Percentiles rank a stretch among this genome's conserved stretches.
phyloP scores from a whole-genome alignment of 495 filamentous ascomycete species.

The Tuber magnatum region DNA sequence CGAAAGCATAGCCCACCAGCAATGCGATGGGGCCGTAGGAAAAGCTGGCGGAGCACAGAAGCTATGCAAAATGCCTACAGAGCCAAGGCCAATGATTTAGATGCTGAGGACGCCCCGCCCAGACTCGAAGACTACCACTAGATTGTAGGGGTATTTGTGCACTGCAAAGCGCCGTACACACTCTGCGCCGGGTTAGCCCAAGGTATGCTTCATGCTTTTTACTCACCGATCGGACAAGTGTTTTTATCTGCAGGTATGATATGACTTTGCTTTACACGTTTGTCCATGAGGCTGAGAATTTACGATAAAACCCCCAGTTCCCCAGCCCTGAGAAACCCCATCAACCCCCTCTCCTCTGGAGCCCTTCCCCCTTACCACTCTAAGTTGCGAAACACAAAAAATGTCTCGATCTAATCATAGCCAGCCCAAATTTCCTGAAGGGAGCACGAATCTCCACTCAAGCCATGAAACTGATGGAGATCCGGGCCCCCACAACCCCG shows the following conservation, averaged over 20 bases:
- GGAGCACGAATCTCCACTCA: too few relatives aligned
- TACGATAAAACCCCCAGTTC: background rate
- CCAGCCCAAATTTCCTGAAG: too few relatives aligned
- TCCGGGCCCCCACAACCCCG: too few relatives aligned
- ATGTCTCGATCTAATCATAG: too few relatives aligned
- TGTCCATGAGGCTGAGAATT: background rate
- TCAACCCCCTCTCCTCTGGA: background rate
- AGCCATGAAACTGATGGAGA: too few relatives aligned
- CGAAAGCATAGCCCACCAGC: too few relatives aligned
- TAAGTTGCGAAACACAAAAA: background rate
- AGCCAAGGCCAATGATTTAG: background rate
- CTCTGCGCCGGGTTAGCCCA: background rate
- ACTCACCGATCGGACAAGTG: background rate
- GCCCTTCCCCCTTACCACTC: background rate
- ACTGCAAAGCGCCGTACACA: background rate
- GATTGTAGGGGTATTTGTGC: background rate
- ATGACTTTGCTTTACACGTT: background rate
- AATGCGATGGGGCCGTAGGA: background rate
- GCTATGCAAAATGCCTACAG: background rate
- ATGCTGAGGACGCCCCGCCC: too few relatives aligned
- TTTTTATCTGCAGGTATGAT: background rate
- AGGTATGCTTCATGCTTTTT: background rate
- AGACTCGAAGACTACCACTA: background rate
- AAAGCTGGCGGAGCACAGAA: background rate
- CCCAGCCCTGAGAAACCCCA: background rate